Evolutionary conservation across 208 protist genomes (phyloP).

Genomic region (Leishmania major): DNA sequence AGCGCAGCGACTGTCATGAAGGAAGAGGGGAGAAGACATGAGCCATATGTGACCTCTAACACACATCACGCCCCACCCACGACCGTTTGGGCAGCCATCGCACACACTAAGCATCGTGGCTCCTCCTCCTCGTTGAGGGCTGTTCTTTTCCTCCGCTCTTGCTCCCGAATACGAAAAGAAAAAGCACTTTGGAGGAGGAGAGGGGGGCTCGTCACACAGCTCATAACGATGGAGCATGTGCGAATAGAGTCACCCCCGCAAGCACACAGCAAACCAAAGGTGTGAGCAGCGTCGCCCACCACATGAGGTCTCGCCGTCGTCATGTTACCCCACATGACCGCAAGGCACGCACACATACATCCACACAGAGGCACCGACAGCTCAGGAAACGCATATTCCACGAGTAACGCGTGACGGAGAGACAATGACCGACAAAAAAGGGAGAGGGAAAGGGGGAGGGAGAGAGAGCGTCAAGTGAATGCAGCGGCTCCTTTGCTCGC

Average conservation of each 20-base stretch:
- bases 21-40: neutral
- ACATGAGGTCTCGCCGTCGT: neutral
- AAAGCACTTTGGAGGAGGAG: neutral
- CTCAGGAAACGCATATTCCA: neutral
- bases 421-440: neutral
- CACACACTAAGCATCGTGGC: neutral
- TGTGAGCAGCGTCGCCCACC: neutral
- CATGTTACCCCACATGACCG: neutral
- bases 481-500: neutral
- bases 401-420: neutral
- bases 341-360: slow-evolving; percentile 10
- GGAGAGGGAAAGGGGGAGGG: neutral
- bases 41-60: neutral
- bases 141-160: neutral
- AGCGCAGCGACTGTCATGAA: neutral
- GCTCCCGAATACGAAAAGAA: too few species aligned
- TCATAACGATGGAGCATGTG: neutral
- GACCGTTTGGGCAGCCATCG: neutral
- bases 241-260: neutral
- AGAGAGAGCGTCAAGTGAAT: neutral
- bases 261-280: neutral
- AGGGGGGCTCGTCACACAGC: neutral
- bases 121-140: neutral
- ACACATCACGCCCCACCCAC: neutral
- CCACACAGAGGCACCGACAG: slow-evolving; percentile 7